phyloP scores from a whole-genome alignment of 306 rosid species.

The Aeschynomene evenia region DNA sequence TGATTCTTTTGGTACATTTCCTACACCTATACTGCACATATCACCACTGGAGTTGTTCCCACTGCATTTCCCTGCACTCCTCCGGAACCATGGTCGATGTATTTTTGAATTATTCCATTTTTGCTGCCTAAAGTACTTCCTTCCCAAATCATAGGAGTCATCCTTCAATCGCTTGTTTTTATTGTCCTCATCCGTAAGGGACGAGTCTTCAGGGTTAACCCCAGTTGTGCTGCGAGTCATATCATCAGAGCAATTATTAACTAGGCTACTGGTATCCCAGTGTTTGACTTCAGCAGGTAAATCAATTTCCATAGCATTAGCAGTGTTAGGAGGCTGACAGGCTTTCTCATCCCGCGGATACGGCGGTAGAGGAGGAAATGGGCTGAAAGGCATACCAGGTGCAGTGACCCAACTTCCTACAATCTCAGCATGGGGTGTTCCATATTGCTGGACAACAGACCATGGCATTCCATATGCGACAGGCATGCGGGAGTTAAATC shows the following conservation, averaged over 20 bases:
- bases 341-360: conserved; percentile 51
- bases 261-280: conserved; percentile 35
- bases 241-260: conserved; percentile 46
- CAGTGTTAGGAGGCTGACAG: conserved; percentile 39
- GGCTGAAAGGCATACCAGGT: conserved; percentile 86
- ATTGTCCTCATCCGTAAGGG: conserved; percentile 33
- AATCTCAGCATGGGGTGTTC: conserved; percentile 56
- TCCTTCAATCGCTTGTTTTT: conserved; percentile 54
- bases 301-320: conserved; percentile 27
- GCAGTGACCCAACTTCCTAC: conserved; percentile 68
- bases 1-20: conserved; percentile 51
- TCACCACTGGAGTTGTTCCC: conserved; percentile 48
- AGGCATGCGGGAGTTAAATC: conserved; percentile 65
- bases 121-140: conserved; percentile 74
- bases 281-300: conserved; percentile 45
- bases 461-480: conserved; percentile 85
- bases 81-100: conserved; percentile 55
- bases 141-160: conserved; percentile 65
- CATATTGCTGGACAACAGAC: conserved; percentile 61
- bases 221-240: conserved; percentile 54
- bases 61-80: conserved; percentile 50
- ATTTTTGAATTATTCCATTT: conserved; percentile 70
- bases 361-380: conserved; percentile 90
- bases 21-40: conserved; percentile 46
- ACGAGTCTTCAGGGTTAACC: conserved; percentile 40